Evolutionary conservation across 177 flowering plant species (phyloP), one percentile per base, ranked within the genome.

Genomic region (Vitis hybrid): DNA sequence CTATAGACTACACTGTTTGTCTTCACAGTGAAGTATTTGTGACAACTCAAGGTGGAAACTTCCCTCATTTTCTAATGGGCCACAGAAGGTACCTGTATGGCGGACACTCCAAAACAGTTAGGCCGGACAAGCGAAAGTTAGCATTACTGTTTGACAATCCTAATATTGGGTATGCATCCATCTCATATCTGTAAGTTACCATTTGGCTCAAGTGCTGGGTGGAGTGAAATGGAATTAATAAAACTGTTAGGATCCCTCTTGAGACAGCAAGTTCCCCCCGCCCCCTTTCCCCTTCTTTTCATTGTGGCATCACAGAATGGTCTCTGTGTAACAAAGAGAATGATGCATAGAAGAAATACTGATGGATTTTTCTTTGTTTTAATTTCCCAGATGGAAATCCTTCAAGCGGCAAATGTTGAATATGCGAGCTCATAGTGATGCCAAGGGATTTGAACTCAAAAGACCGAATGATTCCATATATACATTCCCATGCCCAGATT

Each of bases 1-100:
- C 98, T 18, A 78, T 92, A 82, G 98, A 94, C 79, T 94, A 94
- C 84, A 94, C 92, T 61, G 97, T 94, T 73, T 94, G 97, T 76
- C 94, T 94, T 72, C 97, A 94, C 71, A 92, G 98, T 80, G 98
- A 94, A 81, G 98, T 89, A 34, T 94, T 94, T 85, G 98, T 94
- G 76, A 94, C 97, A 11, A 94, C 98, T 71, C 98, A 94, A 80
- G 98, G 98, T 66, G 98, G 98, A 60, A 94, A 94, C 76, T 94
- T 94, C 71, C 97, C 98, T 61, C 97, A 94, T 76, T 83, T 94
- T 75, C 85, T 92, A 19, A 81, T 88, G 85, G 98, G 98, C 65
- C 98, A 94, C 76, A 80, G 98, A 72, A 84, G 97, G 78, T 90
- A 76, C 80, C 71, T 92, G 75, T 87, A 73, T 73, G 93, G 91